A percentile compares a stretch with the other conserved stretches of the same genome.
Evolutionary conservation across 2,329 filamentous ascomycete species (phyloP).

Genomic region (Cercospora nicotianae): DNA sequence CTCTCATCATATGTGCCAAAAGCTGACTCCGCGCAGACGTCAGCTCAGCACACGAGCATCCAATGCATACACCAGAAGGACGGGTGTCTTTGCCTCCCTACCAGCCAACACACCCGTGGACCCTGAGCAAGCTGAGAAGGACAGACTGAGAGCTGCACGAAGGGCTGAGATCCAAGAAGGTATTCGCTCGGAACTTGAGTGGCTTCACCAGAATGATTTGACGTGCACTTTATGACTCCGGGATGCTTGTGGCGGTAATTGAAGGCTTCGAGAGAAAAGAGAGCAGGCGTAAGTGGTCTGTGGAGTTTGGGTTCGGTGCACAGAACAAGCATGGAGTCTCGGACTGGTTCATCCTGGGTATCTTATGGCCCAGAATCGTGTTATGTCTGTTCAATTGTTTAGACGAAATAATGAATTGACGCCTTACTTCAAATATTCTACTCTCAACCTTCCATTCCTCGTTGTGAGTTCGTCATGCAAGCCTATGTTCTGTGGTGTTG

Average conservation of each 20-base stretch:
- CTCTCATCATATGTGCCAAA: conserved; percentile 2
- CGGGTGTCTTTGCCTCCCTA: conserved; percentile 16
- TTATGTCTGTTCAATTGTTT: neutral
- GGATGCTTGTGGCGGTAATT: conserved; percentile 12
- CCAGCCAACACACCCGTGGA: conserved; percentile 4
- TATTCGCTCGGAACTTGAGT: conserved; percentile 16
- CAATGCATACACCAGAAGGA: conserved; percentile 18
- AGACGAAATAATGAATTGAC: neutral
- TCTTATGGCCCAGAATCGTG: conserved; percentile 1
- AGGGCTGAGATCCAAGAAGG: conserved; percentile 14
- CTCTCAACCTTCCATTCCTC: neutral
- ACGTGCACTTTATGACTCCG: conserved; percentile 20
- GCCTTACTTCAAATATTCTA: neutral
- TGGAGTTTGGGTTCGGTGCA: neutral
- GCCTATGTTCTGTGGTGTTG: neutral
- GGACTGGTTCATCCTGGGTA: neutral
- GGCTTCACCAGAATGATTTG: conserved; percentile 20
- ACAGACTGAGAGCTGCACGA: conserved; percentile 12
- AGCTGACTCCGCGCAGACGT: conserved; percentile 3
- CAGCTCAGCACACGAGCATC: conserved; percentile 16
- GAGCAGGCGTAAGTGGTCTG: neutral
- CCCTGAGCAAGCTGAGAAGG: conserved; percentile 12
- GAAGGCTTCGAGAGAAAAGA: neutral
- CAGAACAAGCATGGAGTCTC: neutral
- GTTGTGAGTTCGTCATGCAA: neutral